Percentiles rank a stretch among this genome's conserved stretches.
Evolutionary conservation across 129 eudicot genomes (phyloP).

Genomic region (Lactuca saligna): DNA sequence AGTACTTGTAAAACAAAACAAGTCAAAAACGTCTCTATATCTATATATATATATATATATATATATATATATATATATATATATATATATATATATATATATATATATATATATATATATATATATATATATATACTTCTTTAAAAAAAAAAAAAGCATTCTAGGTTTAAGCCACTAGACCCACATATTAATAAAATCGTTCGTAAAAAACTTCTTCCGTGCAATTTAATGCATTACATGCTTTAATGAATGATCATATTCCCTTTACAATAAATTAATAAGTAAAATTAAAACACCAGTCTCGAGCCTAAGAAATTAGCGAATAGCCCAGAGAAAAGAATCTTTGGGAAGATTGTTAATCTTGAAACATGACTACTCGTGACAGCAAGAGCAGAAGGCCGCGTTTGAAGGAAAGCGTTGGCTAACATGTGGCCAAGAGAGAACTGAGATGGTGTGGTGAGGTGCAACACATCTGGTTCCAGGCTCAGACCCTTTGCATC

Average conservation of each 20-base stretch:
- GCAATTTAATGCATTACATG: background rate
- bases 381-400: conserved; percentile 23
- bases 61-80: too few species aligned
- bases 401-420: conserved; percentile 37
- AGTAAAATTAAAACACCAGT: background rate
- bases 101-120: too few species aligned
- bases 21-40: too few species aligned
- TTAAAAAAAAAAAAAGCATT: too few species aligned
- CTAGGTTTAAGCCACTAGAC: too few species aligned
- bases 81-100: too few species aligned
- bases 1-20: too few species aligned
- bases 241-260: background rate
- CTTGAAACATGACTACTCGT: conserved; percentile 3
- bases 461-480: conserved; percentile 52
- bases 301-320: background rate
- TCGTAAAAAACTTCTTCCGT: background rate
- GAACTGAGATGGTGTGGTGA: conserved; percentile 58
- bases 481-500: conserved; percentile 57
- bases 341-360: conserved; percentile 3
- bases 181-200: too few species aligned
- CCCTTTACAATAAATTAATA: background rate
- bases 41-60: too few species aligned
- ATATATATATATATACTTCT: too few species aligned
- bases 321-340: background rate
- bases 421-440: conserved; percentile 50